These are phyloP conservation scores for Tagetes erecta DNA, from an alignment of 129 eudicot species.

Conservation along the genomic window DNA sequence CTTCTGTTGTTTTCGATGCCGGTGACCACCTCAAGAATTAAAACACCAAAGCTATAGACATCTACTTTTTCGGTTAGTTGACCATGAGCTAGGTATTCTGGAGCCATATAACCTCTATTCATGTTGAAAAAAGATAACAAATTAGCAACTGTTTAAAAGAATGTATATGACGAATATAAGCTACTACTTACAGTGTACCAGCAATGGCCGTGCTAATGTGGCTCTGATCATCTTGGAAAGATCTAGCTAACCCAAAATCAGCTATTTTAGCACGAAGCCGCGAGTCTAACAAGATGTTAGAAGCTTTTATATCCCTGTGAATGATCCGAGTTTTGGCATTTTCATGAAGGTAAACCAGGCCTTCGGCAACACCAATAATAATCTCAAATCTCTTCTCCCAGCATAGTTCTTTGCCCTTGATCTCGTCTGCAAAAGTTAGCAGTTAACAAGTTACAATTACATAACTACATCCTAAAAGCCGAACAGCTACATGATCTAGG, in stretches of 20 bases:
- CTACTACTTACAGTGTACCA: conserved; percentile 65
- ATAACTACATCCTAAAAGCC: background rate
- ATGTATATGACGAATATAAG: background rate
- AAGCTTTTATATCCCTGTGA: conserved; percentile 75
- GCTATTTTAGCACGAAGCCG: conserved; percentile 75
- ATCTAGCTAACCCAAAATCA: conserved; percentile 84
- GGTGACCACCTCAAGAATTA: conserved; percentile 63
- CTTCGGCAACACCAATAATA: conserved; percentile 70
- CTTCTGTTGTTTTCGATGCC: conserved; percentile 63
- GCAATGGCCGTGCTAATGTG: conserved; percentile 85
- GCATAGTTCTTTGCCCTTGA: conserved; percentile 54
- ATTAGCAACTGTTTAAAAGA: background rate
- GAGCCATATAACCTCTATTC: conserved; percentile 65
- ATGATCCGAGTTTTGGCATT: conserved; percentile 61
- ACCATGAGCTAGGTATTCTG: conserved; percentile 71
- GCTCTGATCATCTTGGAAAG: conserved; percentile 76
- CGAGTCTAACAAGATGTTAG: conserved; percentile 71
- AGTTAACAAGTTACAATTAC: background rate
- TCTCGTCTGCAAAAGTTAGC: conserved; percentile 48
- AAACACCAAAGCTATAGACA: conserved; percentile 72
- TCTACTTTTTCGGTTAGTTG: conserved; percentile 69
- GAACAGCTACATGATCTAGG: background rate
- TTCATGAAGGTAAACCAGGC: conserved; percentile 86
- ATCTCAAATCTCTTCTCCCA: conserved; percentile 71
- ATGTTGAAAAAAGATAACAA: background rate